Base-by-base conservation (phyloP, 768 basidiomycete genomes). In the Phylloporus arenicola region DNA sequence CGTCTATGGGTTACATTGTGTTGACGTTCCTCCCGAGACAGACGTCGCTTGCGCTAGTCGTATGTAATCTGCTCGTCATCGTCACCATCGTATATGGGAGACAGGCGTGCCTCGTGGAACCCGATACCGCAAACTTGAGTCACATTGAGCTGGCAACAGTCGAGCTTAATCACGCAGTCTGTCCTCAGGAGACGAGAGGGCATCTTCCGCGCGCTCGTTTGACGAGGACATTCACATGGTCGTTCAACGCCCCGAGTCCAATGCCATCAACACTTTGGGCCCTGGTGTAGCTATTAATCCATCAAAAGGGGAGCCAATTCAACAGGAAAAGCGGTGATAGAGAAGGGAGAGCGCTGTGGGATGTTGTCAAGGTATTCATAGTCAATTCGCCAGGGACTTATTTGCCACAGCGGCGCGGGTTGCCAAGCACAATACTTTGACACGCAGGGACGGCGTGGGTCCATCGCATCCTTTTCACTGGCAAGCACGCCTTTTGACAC, bases 41-140 rank as follows among this genome's bases (percentile, higher is more conserved):
- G 46, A 38, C 35, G 16, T 33, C 41, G 24, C 31, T 41, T 24
- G 25, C 48, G 27, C 11, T 46, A 17, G n/a, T 55, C 22, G 39
- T 58, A 5, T 58, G 57, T 25, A 54, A 57, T 33, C 33, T 52
- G 20, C 42, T 57, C 16, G 56, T 57, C 16, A 51, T 57, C 19
- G 48, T 48, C 20, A 40, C 44, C 22, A 24, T 50, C 29, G 24
- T 41, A 17, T 29, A n/a, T 43, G 33, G 31, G 33, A 38, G 29
- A 17, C 25, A 43, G 9, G n/a, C 25, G 3, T 17, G n/a, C 13
- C 22, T 37, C 39, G 10, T 11, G 29, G 9, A 10, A 11, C 22
- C 20, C 12, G 25, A 11, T 25, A 25, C 25, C 13, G 9, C 37
- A 13, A n/a, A 24, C n/a, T n/a, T n/a, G 44, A 45, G 44, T 20